Conservation (phyloP, 2,329 filamentous ascomycete species). For the Gnomoniopsis smithogilvyi region DNA sequence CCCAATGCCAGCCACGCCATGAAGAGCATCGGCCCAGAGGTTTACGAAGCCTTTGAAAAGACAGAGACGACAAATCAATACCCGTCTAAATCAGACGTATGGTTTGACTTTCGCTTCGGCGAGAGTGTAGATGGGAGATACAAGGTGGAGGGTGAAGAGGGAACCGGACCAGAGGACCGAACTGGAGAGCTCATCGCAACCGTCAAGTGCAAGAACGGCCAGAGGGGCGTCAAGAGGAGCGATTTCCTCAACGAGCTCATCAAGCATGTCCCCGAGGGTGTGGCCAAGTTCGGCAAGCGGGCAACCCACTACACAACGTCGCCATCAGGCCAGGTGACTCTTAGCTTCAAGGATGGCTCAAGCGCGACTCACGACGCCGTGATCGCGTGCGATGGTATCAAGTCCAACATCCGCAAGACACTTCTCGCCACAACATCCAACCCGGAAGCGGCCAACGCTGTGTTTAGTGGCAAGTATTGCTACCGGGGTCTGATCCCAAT, state of each 20-base stretch:
- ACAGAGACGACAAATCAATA: constrained; percentile 26
- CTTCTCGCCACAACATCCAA: constrained; percentile 41
- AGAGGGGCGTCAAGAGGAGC: constrained; percentile 25
- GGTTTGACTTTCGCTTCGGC: constrained; percentile 27
- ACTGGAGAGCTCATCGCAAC: constrained; percentile 17
- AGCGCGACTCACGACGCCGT: constrained; percentile 18
- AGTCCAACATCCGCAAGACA: constrained; percentile 39
- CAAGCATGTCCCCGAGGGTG: constrained; percentile 18
- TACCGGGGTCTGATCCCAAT: constrained; percentile 53
- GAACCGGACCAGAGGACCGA: constrained; percentile 4
- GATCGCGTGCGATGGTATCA: constrained; percentile 26
- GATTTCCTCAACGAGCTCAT: constrained; percentile 21
- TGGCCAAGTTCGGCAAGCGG: constrained; percentile 17
- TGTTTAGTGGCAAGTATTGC: constrained; percentile 54
- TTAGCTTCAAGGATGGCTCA: constrained; percentile 17
- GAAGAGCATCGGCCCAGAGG: constrained; percentile 24
- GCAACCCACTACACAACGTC: constrained; percentile 13
- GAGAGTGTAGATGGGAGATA: constrained; percentile 18
- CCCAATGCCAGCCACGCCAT: constrained; percentile 38
- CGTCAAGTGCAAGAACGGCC: constrained; percentile 17
- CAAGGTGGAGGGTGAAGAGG: constrained; percentile 13
- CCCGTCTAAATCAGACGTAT: constrained; percentile 21
- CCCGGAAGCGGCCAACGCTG: constrained; percentile 35
- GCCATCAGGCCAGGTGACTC: background rate
- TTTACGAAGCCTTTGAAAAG: constrained; percentile 24